Evolutionary conservation across 306 rosid genomes (phyloP).

Genomic region (Dalbergia oliveri): DNA sequence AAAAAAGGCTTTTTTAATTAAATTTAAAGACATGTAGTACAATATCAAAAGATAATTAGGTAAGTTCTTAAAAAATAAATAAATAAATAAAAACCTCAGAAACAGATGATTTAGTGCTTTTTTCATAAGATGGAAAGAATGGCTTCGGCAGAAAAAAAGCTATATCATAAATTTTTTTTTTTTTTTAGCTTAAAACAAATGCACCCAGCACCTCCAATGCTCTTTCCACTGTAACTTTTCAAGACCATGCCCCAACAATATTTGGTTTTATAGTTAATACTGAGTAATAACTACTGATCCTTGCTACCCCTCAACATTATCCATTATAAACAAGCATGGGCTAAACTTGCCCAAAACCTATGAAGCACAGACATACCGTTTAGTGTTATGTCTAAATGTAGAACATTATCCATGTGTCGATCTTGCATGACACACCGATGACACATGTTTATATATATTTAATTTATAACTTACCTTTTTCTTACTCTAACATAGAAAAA

Average conservation of each 20-base stretch:
- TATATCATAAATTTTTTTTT: background rate
- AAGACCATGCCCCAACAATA: constrained; percentile 5
- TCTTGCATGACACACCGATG: too few species aligned
- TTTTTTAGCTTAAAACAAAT: background rate
- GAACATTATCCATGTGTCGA: too few species aligned
- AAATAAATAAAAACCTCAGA: background rate
- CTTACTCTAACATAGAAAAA: too few species aligned
- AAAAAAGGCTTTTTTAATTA: background rate
- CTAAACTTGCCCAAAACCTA: constrained; percentile 12
- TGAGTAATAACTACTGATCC: background rate
- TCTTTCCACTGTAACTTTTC: background rate
- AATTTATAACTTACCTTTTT: too few species aligned
- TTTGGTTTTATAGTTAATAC: constrained; percentile 12
- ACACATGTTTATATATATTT: too few species aligned
- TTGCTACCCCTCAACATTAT: constrained; percentile 36
- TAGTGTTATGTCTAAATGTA: too few species aligned
- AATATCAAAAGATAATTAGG: background rate
- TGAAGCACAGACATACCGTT: too few species aligned
- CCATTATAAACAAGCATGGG: constrained; percentile 17
- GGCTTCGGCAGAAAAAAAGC: background rate
- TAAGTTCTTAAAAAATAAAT: background rate
- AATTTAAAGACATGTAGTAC: background rate
- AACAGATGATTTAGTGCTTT: background rate
- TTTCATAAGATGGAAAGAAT: background rate
- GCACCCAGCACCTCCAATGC: background rate